Evolutionary conservation across 2,329 filamentous ascomycete genomes (phyloP).

Genomic region (Clarireedia paspali): DNA sequence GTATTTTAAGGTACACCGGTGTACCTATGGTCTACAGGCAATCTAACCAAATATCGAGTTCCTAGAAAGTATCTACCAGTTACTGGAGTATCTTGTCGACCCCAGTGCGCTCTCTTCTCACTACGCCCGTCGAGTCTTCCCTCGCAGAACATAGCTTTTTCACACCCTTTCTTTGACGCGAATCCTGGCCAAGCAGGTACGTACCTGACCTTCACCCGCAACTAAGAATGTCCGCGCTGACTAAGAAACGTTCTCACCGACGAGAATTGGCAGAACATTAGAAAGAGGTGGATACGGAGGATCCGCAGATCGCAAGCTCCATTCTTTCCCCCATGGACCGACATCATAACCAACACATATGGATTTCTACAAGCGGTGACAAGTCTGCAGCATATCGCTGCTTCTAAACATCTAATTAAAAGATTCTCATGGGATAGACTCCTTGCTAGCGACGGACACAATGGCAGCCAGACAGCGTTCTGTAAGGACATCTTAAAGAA

Average conservation of each 20-base stretch:
- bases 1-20: too few relatives aligned
- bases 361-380: conserved; percentile 25
- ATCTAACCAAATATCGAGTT: too few relatives aligned
- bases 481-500: conserved; percentile 16
- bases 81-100: too few relatives aligned
- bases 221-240: neutral
- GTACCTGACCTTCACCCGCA: too few relatives aligned
- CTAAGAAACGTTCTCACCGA: neutral
- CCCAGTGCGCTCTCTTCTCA: too few relatives aligned
- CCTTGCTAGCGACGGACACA: conserved; percentile 8
- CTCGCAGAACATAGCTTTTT: too few relatives aligned
- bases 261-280: neutral
- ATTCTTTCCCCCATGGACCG: conserved; percentile 5
- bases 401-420: conserved; percentile 4
- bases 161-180: too few relatives aligned
- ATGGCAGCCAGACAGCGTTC: conserved; percentile 23
- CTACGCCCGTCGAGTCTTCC: too few relatives aligned
- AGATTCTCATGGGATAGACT: conserved; percentile 3
- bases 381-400: conserved; percentile 27
- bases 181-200: too few relatives aligned
- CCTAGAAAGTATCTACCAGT: too few relatives aligned
- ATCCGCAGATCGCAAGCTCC: neutral
- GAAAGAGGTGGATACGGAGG: neutral
- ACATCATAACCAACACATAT: conserved; percentile 15
- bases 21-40: too few relatives aligned